A percentile compares a stretch with the other conserved stretches of the same genome.
phyloP scores from a whole-genome alignment of 257 asterid genomes.

The Solanum gandarillasii region DNA sequence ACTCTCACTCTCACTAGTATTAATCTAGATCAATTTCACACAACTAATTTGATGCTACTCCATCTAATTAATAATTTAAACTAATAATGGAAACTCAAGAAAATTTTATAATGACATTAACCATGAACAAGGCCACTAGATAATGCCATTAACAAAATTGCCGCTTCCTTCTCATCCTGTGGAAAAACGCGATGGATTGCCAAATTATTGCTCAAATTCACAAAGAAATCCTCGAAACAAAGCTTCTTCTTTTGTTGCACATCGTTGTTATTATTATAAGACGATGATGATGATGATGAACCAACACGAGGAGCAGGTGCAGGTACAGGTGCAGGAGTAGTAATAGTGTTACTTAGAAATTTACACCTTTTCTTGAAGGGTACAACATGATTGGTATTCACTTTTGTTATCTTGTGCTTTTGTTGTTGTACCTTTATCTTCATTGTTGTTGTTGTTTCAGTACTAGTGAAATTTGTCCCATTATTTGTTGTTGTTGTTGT shows the following conservation, averaged over 20 bases:
- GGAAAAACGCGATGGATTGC: slow-evolving; percentile 69
- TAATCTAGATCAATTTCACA: neutral
- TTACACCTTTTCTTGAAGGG: slow-evolving; percentile 54
- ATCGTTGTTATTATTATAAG: neutral
- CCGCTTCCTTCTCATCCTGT: slow-evolving; percentile 93
- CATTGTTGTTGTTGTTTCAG: neutral
- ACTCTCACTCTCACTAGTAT: neutral
- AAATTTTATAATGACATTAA: neutral
- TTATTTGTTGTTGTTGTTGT: neutral
- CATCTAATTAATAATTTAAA: neutral
- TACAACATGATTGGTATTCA: slow-evolving; percentile 18
- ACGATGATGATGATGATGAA: neutral
- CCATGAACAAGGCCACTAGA: slow-evolving; percentile 81
- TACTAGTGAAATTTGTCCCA: slow-evolving; percentile 4
- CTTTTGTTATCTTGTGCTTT: slow-evolving; percentile 22
- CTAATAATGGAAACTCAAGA: neutral
- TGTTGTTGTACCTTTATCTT: slow-evolving; percentile 45
- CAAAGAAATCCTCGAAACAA: slow-evolving; percentile 67
- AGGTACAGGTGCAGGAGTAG: neutral
- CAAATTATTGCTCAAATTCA: slow-evolving; percentile 55
- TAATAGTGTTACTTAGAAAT: neutral
- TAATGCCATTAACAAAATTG: slow-evolving; percentile 82
- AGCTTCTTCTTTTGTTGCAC: slow-evolving; percentile 16
- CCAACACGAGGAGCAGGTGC: neutral
- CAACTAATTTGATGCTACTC: neutral